These are phyloP conservation scores for Coemansia sp. DNA, from an alignment of 192 early-diverging fungal genomes.

Conservation along the genomic window DNA sequence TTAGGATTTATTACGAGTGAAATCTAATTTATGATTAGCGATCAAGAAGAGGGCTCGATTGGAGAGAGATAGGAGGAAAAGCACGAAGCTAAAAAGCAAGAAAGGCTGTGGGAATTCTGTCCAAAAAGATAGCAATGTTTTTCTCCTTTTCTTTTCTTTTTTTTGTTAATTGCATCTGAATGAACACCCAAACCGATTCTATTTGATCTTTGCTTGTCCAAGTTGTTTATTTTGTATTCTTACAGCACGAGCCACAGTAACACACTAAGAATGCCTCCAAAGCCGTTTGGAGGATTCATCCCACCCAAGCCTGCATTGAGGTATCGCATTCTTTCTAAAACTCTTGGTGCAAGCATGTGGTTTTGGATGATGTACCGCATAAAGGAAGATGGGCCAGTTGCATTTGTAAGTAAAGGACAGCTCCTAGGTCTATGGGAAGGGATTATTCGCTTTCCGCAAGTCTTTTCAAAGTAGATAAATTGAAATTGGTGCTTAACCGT, in stretches of 20 bases:
- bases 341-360: slow-evolving; percentile 73
- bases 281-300: slow-evolving; percentile 42
- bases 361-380: slow-evolving; percentile 85
- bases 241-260: not conserved
- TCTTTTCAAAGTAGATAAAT: too few species aligned
- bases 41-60: too few species aligned
- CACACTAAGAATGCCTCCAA: slow-evolving; percentile 27
- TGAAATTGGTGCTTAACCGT: not conserved
- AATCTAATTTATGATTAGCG: too few species aligned
- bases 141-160: too few species aligned
- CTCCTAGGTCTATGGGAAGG: not conserved
- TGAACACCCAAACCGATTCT: not conserved
- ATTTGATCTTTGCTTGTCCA: not conserved
- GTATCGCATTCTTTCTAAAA: slow-evolving; percentile 63
- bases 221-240: slow-evolving; percentile 2
- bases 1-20: too few species aligned
- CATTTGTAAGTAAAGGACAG: slow-evolving; percentile 46
- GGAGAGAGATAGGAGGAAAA: too few species aligned
- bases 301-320: slow-evolving; percentile 38
- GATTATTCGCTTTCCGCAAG: too few species aligned
- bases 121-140: too few species aligned
- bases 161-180: too few species aligned
- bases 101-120: too few species aligned
- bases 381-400: slow-evolving; percentile 70
- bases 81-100: too few species aligned